Percentiles rank a stretch among this genome's conserved stretches.
Conservation (phyloP, 352 stramenopile species). For the Pythium phragmitis region DNA sequence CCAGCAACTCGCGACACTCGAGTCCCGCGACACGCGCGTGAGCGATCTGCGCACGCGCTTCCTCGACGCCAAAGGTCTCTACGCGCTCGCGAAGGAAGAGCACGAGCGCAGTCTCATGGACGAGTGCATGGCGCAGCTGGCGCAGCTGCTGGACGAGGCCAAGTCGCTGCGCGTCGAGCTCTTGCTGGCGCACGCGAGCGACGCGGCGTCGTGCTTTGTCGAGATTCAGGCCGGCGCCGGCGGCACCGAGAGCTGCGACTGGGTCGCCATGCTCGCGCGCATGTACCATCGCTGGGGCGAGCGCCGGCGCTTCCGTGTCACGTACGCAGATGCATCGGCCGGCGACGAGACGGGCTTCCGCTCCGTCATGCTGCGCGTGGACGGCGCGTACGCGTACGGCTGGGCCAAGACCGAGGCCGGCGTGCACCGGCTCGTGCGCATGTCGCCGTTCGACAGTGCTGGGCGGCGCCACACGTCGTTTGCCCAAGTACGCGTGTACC, state of each 20-base stretch:
- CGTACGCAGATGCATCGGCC: slow-evolving; percentile 89
- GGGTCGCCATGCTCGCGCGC: slow-evolving; percentile 92
- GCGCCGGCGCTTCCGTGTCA: slow-evolving; percentile 48
- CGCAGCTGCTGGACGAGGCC: slow-evolving; percentile 33
- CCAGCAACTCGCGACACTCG: slow-evolving; percentile 58
- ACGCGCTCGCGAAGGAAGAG: slow-evolving; percentile 60
- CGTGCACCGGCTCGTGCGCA: slow-evolving; percentile 93
- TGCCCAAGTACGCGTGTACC: slow-evolving; percentile 83
- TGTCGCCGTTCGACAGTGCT: slow-evolving; percentile 96
- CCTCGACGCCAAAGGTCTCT: slow-evolving; percentile 66
- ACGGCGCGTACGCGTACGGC: slow-evolving; percentile 88
- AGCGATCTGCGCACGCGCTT: slow-evolving; percentile 43
- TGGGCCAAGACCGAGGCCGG: slow-evolving; percentile 94
- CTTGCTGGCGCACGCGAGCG: slow-evolving; percentile 54
- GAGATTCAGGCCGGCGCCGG: slow-evolving; percentile 84
- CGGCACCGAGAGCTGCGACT: slow-evolving; percentile 96
- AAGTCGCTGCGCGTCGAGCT: slow-evolving; percentile 64
- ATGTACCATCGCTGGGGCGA: slow-evolving; percentile 93
- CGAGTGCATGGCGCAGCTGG: slow-evolving; percentile 52
- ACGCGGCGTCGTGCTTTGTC: slow-evolving; percentile 66
- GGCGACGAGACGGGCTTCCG: slow-evolving; percentile 74
- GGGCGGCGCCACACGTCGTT: slow-evolving; percentile 94
- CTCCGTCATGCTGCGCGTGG: slow-evolving; percentile 52
- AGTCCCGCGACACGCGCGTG: slow-evolving; percentile 43
- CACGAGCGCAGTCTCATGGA: slow-evolving; percentile 44